Evolutionary conservation across 2,329 filamentous ascomycete species (phyloP).

Genomic region (Escovopsis sp.): DNA sequence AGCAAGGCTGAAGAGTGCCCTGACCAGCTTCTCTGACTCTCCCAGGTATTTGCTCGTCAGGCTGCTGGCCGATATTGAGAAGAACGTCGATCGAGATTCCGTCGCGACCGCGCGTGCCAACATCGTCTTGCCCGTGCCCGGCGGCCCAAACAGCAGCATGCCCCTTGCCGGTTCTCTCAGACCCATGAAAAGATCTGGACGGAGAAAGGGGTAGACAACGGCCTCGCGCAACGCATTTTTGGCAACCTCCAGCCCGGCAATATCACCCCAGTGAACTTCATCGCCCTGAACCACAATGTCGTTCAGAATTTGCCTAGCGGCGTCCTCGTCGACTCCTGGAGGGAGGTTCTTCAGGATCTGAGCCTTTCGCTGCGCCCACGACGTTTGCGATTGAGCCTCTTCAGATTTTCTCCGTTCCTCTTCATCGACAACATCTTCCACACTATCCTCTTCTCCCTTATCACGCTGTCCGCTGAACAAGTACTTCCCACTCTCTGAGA

Average conservation of each 20-base stretch:
- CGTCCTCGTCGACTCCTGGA: conserved; percentile 63
- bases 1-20: conserved; percentile 80
- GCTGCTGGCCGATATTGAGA: conserved; percentile 89
- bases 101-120: conserved; percentile 82
- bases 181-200: conserved; percentile 91
- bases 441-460: conserved; percentile 29
- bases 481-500: conserved; percentile 18
- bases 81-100: conserved; percentile 88
- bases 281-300: conserved; percentile 92
- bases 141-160: conserved; percentile 92
- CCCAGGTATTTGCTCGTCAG: conserved; percentile 92
- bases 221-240: conserved; percentile 89
- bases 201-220: conserved; percentile 91
- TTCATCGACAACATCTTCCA: conserved; percentile 23
- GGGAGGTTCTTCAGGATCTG: conserved; percentile 64
- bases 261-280: conserved; percentile 86
- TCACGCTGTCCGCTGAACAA: conserved; percentile 28
- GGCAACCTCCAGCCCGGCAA: conserved; percentile 78
- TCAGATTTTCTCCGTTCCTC: conserved; percentile 13
- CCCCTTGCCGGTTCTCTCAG: conserved; percentile 85
- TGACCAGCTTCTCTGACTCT: conserved; percentile 90
- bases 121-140: conserved; percentile 99
- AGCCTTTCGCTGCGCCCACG: conserved; percentile 48
- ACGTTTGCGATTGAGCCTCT: conserved; percentile 23
- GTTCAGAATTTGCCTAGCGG: conserved; percentile 85